Percentiles rank a stretch among this genome's conserved stretches.
Conservation (phyloP, 1,284 basidiomycete genomes). For the Ganoderma sinense region DNA sequence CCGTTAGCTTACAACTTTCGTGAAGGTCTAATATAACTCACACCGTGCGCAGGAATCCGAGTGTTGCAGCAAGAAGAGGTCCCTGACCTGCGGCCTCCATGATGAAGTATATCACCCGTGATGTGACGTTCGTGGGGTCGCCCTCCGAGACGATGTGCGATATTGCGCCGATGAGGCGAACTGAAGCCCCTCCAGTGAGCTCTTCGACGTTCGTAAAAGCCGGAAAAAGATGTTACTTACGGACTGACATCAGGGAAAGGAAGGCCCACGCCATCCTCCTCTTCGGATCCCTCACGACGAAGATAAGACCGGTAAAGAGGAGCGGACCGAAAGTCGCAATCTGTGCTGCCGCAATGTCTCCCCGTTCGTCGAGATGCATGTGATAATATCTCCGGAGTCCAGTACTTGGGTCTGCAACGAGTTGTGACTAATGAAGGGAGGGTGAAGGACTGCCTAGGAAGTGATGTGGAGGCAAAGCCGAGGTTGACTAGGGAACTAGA, state of each 20-base stretch:
- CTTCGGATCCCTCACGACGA: conserved; percentile 37
- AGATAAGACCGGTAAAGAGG: conserved; percentile 48
- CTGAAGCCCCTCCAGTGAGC: conserved; percentile 41
- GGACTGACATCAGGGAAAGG: not conserved
- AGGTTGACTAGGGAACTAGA: too few species aligned
- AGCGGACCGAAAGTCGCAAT: conserved; percentile 58
- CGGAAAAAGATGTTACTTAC: not conserved
- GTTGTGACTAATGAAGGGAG: not conserved
- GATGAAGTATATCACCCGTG: conserved; percentile 59
- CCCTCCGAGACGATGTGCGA: conserved; percentile 61
- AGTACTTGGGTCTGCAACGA: not conserved
- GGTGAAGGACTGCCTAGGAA: not conserved
- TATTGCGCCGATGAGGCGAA: conserved; percentile 62
- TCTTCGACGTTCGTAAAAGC: not conserved
- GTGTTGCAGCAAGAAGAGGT: conserved; percentile 58
- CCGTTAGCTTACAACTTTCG: conserved; percentile 1
- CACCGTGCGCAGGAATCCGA: conserved; percentile 69
- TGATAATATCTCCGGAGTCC: not conserved
- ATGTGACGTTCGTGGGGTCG: conserved; percentile 44
- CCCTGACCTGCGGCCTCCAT: conserved; percentile 64
- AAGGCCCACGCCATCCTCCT: not conserved
- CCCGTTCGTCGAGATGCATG: conserved; percentile 25
- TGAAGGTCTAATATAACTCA: conserved; percentile 43
- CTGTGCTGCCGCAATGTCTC: conserved; percentile 28
- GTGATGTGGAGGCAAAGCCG: not conserved